Evolutionary conservation across 2,329 filamentous ascomycete species (phyloP).

Genomic region (Septoria linicola): DNA sequence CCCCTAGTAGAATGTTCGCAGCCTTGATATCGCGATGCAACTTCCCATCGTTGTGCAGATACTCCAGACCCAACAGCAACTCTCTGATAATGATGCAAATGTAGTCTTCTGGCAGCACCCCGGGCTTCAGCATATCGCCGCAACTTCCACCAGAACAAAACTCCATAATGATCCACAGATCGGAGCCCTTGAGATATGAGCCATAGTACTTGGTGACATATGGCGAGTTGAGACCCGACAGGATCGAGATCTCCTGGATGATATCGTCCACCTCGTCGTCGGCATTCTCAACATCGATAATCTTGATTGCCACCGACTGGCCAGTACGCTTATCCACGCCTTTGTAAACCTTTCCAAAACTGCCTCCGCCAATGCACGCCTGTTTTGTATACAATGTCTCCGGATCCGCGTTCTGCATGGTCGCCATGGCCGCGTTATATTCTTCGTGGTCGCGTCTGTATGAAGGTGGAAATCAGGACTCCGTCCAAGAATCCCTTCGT

Average conservation of each 20-base stretch:
- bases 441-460: conserved; percentile 8
- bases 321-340: conserved; percentile 93
- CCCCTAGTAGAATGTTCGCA: conserved; percentile 84
- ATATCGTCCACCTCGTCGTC: conserved; percentile 99
- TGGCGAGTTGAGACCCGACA: conserved; percentile 91
- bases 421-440: conserved; percentile 26
- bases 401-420: conserved; percentile 63
- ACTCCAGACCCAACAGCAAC: conserved; percentile 83
- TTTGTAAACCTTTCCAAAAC: conserved; percentile 98
- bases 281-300: conserved; percentile 98
- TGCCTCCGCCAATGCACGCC: conserved; percentile 76
- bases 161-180: conserved; percentile 99
- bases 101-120: conserved; percentile 87
- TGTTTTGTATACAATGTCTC: conserved; percentile 87
- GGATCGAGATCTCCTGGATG: conserved; percentile 95
- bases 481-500: background rate
- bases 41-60: conserved; percentile 93
- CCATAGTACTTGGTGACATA: conserved; percentile 98
- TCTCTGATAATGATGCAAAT: conserved; percentile 94
- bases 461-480: background rate
- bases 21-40: conserved; percentile 98
- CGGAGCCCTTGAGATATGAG: conserved; percentile 91
- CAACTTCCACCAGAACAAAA: conserved; percentile 97
- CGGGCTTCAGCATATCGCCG: conserved; percentile 92
- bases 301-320: conserved; percentile 93